phyloP scores from a whole-genome alignment of 768 basidiomycete genomes.

The Tricholoma bakamatsutake region DNA sequence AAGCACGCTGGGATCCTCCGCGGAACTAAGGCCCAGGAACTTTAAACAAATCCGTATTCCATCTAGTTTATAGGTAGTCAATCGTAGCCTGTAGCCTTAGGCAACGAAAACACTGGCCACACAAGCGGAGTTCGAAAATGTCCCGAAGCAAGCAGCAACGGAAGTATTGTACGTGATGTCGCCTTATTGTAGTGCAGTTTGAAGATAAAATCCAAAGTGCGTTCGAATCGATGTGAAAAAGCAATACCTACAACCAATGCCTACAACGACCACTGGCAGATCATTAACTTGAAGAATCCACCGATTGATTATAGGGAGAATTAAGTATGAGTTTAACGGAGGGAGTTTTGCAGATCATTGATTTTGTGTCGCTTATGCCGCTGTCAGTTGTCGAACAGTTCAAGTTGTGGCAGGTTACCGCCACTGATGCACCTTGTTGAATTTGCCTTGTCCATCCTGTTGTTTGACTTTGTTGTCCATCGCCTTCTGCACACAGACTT shows the following conservation, averaged over 20 bases:
- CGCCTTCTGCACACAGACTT: not conserved
- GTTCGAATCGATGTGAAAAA: not conserved
- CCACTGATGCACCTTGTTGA: too few relatives aligned
- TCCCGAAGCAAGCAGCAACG: too few relatives aligned
- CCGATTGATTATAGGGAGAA: not conserved
- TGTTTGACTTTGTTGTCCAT: not conserved
- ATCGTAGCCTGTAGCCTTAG: too few relatives aligned
- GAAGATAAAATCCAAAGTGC: not conserved
- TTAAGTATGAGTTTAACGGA: too few relatives aligned
- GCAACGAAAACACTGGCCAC: too few relatives aligned
- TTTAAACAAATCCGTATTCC: not conserved
- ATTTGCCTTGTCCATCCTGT: too few relatives aligned
- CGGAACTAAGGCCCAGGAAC: not conserved
- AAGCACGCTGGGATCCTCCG: not conserved
- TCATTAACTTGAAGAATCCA: not conserved
- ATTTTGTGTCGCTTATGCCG: too few relatives aligned
- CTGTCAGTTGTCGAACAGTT: too few relatives aligned
- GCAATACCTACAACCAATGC: not conserved
- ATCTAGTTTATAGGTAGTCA: not conserved
- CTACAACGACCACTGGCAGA: not conserved
- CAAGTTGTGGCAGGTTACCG: too few relatives aligned
- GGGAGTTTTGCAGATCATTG: too few relatives aligned
- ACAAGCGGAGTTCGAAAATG: too few relatives aligned
- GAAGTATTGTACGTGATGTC: too few relatives aligned
- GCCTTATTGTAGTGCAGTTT: not conserved